Conservation (phyloP, 2,329 filamentous ascomycete genomes). For the Xylariales sp. region DNA sequence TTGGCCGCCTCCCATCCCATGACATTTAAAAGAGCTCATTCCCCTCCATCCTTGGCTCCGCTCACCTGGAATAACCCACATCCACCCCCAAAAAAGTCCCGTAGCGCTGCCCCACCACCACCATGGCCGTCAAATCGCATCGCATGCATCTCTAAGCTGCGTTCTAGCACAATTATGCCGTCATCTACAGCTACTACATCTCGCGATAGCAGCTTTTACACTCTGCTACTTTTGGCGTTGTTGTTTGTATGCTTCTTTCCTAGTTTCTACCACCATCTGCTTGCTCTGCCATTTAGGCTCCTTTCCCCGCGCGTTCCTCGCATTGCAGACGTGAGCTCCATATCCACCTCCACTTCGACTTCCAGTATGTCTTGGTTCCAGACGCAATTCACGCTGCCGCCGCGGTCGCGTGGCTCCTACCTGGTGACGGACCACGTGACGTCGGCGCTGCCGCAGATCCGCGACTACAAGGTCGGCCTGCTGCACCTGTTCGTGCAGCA, state of each 20-base stretch:
- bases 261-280: slow-evolving; percentile 45
- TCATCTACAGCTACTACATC: slow-evolving; percentile 29
- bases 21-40: too few relatives aligned
- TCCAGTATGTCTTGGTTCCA: slow-evolving; percentile 74
- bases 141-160: too few relatives aligned
- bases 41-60: too few relatives aligned
- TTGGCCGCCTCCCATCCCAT: too few relatives aligned
- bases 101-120: too few relatives aligned
- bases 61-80: too few relatives aligned
- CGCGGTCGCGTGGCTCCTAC: slow-evolving; percentile 77
- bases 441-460: slow-evolving; percentile 71
- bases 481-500: slow-evolving; percentile 93
- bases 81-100: too few relatives aligned
- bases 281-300: slow-evolving; percentile 41
- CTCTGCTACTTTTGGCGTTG: slow-evolving; percentile 40
- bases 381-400: slow-evolving; percentile 76
- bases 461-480: slow-evolving; percentile 77
- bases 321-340: slow-evolving; percentile 9
- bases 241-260: slow-evolving; percentile 51
- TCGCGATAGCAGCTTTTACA: slow-evolving; percentile 32
- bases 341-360: slow-evolving; percentile 8
- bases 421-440: slow-evolving; percentile 78
- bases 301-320: slow-evolving; percentile 18
- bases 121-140: too few relatives aligned
- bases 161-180: slow-evolving; percentile 28